Evolutionary conservation across 1,139 yeast species (phyloP).

Genomic region (Suhomyces taliae): DNA sequence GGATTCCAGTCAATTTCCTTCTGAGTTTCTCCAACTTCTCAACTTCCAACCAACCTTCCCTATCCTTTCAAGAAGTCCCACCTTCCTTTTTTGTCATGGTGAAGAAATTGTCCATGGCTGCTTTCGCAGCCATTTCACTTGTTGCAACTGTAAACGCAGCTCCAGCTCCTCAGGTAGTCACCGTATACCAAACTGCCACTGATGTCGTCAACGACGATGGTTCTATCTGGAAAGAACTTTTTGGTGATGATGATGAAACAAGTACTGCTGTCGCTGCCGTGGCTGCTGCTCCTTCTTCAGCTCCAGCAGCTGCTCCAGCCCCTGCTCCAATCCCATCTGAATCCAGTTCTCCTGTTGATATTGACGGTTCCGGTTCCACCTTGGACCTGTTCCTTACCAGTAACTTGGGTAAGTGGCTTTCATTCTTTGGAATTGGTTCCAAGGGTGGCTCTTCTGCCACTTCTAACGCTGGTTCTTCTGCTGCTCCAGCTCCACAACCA

Average conservation of each 20-base stretch:
- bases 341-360: slow-evolving; percentile 6
- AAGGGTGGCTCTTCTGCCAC: neutral
- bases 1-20: neutral
- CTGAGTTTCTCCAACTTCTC: neutral
- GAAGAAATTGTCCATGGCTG: slow-evolving; percentile 4
- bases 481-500: slow-evolving; percentile 8
- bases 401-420: slow-evolving; percentile 12
- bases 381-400: slow-evolving; percentile 12
- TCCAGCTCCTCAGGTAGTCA: slow-evolving; percentile 21
- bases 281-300: neutral
- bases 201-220: slow-evolving; percentile 5
- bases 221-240: neutral
- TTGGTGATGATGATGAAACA: neutral
- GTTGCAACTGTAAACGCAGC: slow-evolving; percentile 13
- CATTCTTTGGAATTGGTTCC: slow-evolving; percentile 14
- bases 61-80: neutral
- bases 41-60: neutral
- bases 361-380: slow-evolving; percentile 3
- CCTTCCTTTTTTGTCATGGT: slow-evolving; percentile 14
- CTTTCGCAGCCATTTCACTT: slow-evolving; percentile 4
- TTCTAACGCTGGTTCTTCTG: neutral
- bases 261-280: neutral
- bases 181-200: slow-evolving; percentile 8
- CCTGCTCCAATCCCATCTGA: slow-evolving; percentile 13
- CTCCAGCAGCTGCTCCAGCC: slow-evolving; percentile 7